Evolutionary conservation across 495 filamentous ascomycete species (phyloP), one percentile per base, ranked within the genome.

Genomic region (Trichoderma gamsii): DNA sequence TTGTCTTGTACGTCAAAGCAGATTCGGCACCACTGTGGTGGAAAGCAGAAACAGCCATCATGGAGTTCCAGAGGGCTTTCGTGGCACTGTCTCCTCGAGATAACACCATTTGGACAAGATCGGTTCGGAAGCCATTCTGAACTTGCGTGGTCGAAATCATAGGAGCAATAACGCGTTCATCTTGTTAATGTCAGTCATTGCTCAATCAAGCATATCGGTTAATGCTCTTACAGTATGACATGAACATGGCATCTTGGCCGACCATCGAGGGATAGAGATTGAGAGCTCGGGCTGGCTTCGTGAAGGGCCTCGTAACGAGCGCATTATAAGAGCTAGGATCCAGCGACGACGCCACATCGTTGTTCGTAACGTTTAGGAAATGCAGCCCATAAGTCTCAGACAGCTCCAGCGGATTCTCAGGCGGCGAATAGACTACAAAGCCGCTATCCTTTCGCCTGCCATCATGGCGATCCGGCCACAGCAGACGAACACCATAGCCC

Each of bases 61-160:
- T 77, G 63, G 76, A 74, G 68, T 75, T 77, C 52, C 76, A 71
- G 25, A 77, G 71, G 23, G 74, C 76, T 21, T 71, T 66, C 2
- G 74, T 75, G n/a, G 74, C 73, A 41, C 68, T 66, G 16, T 73
- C 74, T 29, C 49, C 29, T 32, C 25, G 71, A 15, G 74, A 69
- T 18, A 77, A 70, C 38, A 74, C 76, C 76, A 76, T 76, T 52
- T 74, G 76, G 12, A 77, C 59, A 23, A 77, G 63, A 72, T 76
- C 72, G 51, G 73, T 72, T 66, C 76, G 72, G 52, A 77, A 77
- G 4, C 76, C 76, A 63, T 77, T 77, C 35, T 72, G 70, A 67
- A 75, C 64, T 63, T 77, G 69, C 67, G 76, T 75, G 43, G 76
- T 77, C 61, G 76, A 76, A 70, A 77, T 77, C 76, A 77, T 77